These are phyloP conservation scores for Saprolegnia parasitica DNA, from an alignment of 352 stramenopile genomes.

Conservation along the genomic window DNA sequence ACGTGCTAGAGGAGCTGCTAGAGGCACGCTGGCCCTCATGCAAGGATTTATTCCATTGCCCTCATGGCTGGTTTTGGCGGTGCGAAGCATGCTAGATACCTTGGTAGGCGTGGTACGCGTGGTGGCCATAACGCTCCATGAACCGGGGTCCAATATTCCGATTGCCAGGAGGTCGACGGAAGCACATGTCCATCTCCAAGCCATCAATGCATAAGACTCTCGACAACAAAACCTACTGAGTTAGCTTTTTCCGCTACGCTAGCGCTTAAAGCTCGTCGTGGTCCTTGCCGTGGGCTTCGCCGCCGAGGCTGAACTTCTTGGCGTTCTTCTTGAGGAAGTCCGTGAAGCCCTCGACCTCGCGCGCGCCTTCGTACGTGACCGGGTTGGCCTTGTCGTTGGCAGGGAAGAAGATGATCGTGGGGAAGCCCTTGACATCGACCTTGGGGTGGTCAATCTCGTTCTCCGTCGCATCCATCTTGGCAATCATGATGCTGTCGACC, in stretches of 20 bases:
- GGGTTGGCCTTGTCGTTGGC: conserved; percentile 84
- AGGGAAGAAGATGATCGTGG: conserved; percentile 94
- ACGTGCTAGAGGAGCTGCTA: no score
- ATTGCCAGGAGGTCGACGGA: no score
- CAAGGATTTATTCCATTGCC: no score
- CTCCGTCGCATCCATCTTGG: conserved; percentile 93
- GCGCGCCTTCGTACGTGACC: conserved; percentile 77
- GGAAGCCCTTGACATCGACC: conserved; percentile 91
- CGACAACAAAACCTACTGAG: not conserved
- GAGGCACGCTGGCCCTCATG: no score
- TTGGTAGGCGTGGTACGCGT: no score
- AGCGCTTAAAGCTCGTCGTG: conserved; percentile 57
- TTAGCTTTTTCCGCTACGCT: not conserved
- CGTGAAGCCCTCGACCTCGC: conserved; percentile 78
- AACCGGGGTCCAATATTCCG: no score
- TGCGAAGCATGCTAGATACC: no score
- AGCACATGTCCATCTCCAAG: no score
- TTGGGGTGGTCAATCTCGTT: conserved; percentile 92
- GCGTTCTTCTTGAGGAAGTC: conserved; percentile 87
- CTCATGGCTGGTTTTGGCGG: no score
- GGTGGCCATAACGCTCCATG: no score
- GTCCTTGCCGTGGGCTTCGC: conserved; percentile 51
- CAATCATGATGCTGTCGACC: conserved; percentile 90
- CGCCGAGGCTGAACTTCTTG: conserved; percentile 73
- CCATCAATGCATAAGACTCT: not conserved